These are phyloP conservation scores for Sporothrix pallida DNA, from an alignment of 2,329 filamentous ascomycete genomes.

Conservation along the genomic window DNA sequence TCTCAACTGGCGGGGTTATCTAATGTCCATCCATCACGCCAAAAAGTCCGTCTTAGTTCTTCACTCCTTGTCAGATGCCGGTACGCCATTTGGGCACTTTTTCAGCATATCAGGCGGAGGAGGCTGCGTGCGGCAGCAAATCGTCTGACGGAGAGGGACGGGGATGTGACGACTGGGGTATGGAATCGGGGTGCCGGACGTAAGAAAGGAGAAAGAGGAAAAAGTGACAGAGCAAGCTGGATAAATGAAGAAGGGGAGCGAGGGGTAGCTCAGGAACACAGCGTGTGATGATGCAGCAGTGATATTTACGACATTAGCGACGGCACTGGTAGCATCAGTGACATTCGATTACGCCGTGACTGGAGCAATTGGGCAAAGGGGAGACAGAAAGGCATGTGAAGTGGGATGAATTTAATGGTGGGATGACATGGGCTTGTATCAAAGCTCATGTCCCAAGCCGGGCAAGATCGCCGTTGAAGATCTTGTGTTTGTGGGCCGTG, in stretches of 20 bases:
- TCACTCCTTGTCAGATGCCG: not conserved
- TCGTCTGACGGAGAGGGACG: not conserved
- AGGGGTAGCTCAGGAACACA: not conserved
- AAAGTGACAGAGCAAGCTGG: not conserved
- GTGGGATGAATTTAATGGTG: no score
- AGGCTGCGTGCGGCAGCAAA: not conserved
- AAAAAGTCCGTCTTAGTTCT: no score
- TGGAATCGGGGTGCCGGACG: not conserved
- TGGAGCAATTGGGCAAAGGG: no score
- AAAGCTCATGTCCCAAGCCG: slow-evolving; percentile 6
- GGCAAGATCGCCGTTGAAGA: slow-evolving; percentile 10
- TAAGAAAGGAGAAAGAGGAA: not conserved
- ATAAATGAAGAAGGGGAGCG: not conserved
- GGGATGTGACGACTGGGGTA: slow-evolving; percentile 23
- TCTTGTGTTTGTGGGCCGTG: not conserved
- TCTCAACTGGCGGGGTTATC: no score
- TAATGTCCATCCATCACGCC: not conserved
- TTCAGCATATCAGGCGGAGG: not conserved
- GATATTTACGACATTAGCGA: not conserved
- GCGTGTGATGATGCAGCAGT: not conserved
- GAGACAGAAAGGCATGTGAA: no score
- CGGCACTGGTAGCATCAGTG: slow-evolving; percentile 4
- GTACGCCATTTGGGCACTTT: not conserved
- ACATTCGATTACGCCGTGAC: not conserved
- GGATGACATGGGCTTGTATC: no score